phyloP scores from a whole-genome alignment of 345 rosid species.

The Murraya koenigii region DNA sequence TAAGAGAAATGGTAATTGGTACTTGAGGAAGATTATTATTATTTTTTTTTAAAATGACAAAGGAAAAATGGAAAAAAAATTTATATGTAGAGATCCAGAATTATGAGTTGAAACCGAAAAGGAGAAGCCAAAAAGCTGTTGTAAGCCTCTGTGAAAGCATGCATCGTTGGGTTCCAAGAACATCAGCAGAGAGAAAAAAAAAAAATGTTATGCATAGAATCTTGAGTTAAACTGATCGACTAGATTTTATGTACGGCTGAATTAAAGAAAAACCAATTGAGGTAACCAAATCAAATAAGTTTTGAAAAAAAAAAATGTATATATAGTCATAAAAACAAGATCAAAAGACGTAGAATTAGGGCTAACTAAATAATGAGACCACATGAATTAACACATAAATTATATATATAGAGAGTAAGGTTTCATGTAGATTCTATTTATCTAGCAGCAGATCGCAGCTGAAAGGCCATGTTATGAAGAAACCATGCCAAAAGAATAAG shows the following conservation, averaged over 20 bases:
- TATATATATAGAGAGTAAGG: no score
- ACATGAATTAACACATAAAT: background rate
- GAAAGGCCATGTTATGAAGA: slow-evolving; percentile 8
- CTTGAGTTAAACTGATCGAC: background rate
- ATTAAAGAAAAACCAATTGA: background rate
- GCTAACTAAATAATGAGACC: background rate
- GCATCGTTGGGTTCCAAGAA: background rate
- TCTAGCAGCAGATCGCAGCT: slow-evolving; percentile 21
- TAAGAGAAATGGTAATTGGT: background rate
- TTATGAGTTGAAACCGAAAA: background rate
- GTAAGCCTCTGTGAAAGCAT: background rate
- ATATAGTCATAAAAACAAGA: background rate
- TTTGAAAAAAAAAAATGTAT: background rate
- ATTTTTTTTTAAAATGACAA: background rate
- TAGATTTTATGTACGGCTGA: slow-evolving; percentile 2
- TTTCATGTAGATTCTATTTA: slow-evolving; percentile 25
- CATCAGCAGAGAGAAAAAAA: background rate
- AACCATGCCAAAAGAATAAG: slow-evolving; percentile 5
- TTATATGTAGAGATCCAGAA: slow-evolving; percentile 8
- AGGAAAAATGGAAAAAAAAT: background rate
- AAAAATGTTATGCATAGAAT: background rate
- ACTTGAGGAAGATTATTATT: background rate
- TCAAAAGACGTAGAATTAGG: slow-evolving; percentile 6
- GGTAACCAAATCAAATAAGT: background rate
- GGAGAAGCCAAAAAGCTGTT: background rate